Base-by-base conservation (phyloP, 768 basidiomycete species). In the Leccinum ochraceum region DNA sequence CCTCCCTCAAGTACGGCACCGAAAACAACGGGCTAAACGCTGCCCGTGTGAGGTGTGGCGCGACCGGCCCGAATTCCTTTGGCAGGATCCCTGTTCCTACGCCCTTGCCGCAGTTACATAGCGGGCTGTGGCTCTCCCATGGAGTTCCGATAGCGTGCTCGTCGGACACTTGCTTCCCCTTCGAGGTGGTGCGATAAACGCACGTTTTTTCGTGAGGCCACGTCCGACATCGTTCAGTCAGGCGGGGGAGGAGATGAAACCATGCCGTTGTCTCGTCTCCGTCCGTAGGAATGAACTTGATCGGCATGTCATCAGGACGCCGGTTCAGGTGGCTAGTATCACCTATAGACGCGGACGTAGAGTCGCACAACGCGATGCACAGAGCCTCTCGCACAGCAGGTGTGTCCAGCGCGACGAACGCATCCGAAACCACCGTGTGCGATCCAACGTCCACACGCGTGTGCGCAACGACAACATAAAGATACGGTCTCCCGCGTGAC, bases 21-120 rank as follows among this genome's bases (percentile, higher is more conserved):
- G 81, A 72, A 57, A 86, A 86, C 5, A 87, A 67, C 0, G 83
- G 86, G 4, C 79, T 76, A 14, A 88, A 70, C 0, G 82, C 86
- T 3, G 83, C 73, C n/a, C 85, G 71, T 0, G 81, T 84, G 6
- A 78, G 78, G 60, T 78, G 78, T 3, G 78, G 78, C 24, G 34
- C 76, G 72, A 55, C 81, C 59, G 9, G 42, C 56, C 73, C 68
- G 80, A 81, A 86, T 1, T 64, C 57, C 22, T 42, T 56, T 22
- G 68, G 61, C n/a, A 65, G 28, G 3, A 44, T 32, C 48, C 60
- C 56, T 1, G 61, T 67, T 9, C 61, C 68, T 2, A 67, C 34
- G 4, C 68, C 63, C n/a, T 4, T 16, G 7, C 63, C 66, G 20
- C 66, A 67, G 6, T 28, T 3, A 30, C 68, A 69, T 24, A 70